A percentile compares a stretch with the other conserved stretches of the same genome.
phyloP scores from a whole-genome alignment of 441 rosid genomes.

The Pelargonium myrrhifolium region DNA sequence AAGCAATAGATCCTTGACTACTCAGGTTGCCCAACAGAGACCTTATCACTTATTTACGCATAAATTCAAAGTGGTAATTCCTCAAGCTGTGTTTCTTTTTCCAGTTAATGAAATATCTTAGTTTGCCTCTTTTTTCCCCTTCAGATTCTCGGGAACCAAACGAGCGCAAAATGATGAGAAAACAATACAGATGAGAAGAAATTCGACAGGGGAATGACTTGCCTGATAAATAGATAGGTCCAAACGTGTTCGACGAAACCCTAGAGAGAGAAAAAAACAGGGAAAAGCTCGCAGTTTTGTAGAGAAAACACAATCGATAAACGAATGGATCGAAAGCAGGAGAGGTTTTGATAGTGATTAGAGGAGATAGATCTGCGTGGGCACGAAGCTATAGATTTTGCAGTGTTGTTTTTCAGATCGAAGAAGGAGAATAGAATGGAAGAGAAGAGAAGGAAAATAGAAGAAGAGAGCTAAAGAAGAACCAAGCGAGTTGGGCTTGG shows the following conservation, averaged over 20 bases:
- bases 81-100: neutral
- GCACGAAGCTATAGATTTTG: neutral
- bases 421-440: neutral
- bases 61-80: neutral
- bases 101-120: neutral
- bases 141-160: neutral
- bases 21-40: neutral
- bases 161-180: neutral
- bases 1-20: too few relatives aligned
- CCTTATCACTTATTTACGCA: neutral
- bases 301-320: neutral
- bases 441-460: too few relatives aligned
- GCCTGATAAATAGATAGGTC: neutral
- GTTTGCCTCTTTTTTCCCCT: neutral
- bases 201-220: constrained; percentile 3
- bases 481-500: neutral
- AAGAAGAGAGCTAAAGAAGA: constrained; percentile 3
- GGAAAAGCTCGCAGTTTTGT: neutral
- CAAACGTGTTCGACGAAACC: constrained; percentile 1
- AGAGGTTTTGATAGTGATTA: neutral
- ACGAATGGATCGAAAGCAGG: neutral
- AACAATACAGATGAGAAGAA: neutral
- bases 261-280: neutral
- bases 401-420: neutral
- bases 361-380: neutral